These are phyloP conservation scores for Liquidambar formosana DNA, from an alignment of 164 flowering plant species.

Conservation along the genomic window DNA sequence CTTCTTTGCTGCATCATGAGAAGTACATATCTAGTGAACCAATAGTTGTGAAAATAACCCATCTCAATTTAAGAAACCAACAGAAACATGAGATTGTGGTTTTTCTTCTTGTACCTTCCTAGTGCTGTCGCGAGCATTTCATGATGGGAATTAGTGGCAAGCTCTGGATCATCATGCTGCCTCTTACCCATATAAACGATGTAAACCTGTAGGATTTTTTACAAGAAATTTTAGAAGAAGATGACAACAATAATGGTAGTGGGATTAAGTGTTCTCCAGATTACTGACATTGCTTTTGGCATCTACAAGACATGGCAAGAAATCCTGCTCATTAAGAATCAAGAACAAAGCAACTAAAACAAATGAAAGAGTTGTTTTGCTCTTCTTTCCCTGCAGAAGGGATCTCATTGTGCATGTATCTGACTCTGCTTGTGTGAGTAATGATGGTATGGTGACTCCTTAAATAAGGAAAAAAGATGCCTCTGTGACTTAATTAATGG, in stretches of 20 bases:
- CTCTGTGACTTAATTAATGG: no score
- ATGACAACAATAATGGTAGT: no score
- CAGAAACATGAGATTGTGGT: not conserved
- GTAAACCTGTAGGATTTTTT: conserved; percentile 29
- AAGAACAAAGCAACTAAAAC: not conserved
- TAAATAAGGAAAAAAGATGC: no score
- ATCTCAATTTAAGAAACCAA: not conserved
- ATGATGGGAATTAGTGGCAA: conserved; percentile 30
- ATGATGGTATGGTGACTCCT: no score
- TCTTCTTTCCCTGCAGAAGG: not conserved
- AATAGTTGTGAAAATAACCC: not conserved
- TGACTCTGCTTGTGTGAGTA: no score
- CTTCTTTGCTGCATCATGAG: conserved; percentile 36
- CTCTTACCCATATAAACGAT: conserved; percentile 49
- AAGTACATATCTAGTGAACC: not conserved
- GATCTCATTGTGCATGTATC: no score
- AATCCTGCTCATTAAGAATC: conserved; percentile 4
- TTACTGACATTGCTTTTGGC: conserved; percentile 12
- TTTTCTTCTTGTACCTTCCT: conserved; percentile 30
- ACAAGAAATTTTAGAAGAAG: not conserved
- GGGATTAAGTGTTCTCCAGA: not conserved
- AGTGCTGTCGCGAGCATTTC: conserved; percentile 35
- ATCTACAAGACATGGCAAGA: not conserved
- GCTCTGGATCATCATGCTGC: conserved; percentile 32
- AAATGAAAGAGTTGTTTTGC: not conserved